Evolutionary conservation across 2,329 filamentous ascomycete genomes (phyloP), one percentile per base, ranked within the genome.

Genomic region (Epichloe sp.): DNA sequence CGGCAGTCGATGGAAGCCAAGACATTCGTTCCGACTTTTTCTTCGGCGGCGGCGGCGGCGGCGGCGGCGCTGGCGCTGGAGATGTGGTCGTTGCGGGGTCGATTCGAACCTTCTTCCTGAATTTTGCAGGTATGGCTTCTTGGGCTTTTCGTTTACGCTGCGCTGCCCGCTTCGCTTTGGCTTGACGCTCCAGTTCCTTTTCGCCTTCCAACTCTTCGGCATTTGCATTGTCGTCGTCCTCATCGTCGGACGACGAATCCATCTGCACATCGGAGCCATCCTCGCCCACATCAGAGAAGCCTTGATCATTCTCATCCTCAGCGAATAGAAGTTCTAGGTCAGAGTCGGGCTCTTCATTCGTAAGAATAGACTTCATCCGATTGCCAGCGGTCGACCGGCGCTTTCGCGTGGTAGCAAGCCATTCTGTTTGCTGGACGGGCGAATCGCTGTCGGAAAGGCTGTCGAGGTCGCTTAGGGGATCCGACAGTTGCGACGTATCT

Each of bases 301-400:
- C 77, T 52, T 73, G 73, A 59, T 86, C 82, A 53, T 85, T 74
- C 52, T 80, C 86, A 53, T 84, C 81, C 63, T 87, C 83, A 55
- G 82, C 81, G 59, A 88, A 88, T n/a, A 88, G 74, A 2, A 87
- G 72, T 58, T 86, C 82, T n/a, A 88, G 75, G 48, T 83, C 80
- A 31, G 76, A 76, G 55, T 80, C 82, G 45, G 82, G 82, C 54
- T 83, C 82, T 62, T 88, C 85, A 57, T 83, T 83, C 50, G 86
- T 81, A 44, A 93, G 73, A 63, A 95, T 80, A 47, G 80, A 80
- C 59, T 85, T 83, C 76, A 95, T 85, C 56, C 88, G 82, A 64
- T 88, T 90, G 53, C 89, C 89, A 19, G 89, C 89, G 0, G 86
- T 95, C 12, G 83, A 82, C 56, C 89, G 84, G 66, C 82, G 86